These are phyloP conservation scores for Fusarium verrucosum DNA, from an alignment of 2,329 filamentous ascomycete species.

Conservation along the genomic window DNA sequence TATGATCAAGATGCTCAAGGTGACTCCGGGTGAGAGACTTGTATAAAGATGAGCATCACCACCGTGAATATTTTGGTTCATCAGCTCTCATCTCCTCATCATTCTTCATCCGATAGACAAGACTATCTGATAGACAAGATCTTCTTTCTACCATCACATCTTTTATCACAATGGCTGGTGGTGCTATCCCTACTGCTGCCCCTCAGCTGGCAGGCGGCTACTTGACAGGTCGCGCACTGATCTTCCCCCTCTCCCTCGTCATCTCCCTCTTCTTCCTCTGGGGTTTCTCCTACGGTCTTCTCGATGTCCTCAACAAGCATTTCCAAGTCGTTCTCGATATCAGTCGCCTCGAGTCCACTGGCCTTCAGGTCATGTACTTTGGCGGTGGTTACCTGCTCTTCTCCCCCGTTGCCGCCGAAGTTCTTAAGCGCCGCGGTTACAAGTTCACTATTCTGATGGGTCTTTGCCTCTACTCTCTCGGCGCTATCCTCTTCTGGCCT, in stretches of 20 bases:
- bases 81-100: slow-evolving; percentile 11
- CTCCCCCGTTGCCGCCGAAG: slow-evolving; percentile 63
- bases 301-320: slow-evolving; percentile 61
- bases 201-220: slow-evolving; percentile 39
- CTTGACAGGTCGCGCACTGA: slow-evolving; percentile 43
- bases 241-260: slow-evolving; percentile 70
- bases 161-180: slow-evolving; percentile 35
- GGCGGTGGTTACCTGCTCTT: slow-evolving; percentile 59
- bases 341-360: slow-evolving; percentile 55
- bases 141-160: background rate
- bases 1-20: too few species aligned
- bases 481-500: slow-evolving; percentile 64
- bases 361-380: slow-evolving; percentile 63
- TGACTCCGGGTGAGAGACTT: slow-evolving; percentile 1
- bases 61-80: slow-evolving; percentile 4
- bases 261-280: slow-evolving; percentile 59
- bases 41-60: slow-evolving; percentile 29
- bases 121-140: background rate
- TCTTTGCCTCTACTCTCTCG: slow-evolving; percentile 70
- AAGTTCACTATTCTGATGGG: slow-evolving; percentile 74
- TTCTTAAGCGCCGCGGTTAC: slow-evolving; percentile 72
- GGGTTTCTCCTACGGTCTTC: slow-evolving; percentile 58
- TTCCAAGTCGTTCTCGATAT: slow-evolving; percentile 58
- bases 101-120: slow-evolving; percentile 19
- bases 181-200: slow-evolving; percentile 34